A percentile compares a stretch with the other conserved stretches of the same genome.
Conservation (phyloP, 2,329 filamentous ascomycete genomes). For the Penicillium sp. region DNA sequence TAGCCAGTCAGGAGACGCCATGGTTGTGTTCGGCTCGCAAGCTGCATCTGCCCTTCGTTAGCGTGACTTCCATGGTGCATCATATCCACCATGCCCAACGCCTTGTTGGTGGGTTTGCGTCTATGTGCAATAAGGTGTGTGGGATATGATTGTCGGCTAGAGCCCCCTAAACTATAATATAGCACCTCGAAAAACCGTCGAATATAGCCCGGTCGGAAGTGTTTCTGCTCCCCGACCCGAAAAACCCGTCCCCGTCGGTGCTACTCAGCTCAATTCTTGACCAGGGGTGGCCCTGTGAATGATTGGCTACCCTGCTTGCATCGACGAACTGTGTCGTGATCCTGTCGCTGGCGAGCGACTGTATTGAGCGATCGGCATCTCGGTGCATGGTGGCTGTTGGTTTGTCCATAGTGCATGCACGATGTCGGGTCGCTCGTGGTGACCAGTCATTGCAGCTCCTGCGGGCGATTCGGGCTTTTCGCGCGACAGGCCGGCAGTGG, state of each 20-base stretch:
- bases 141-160: neutral
- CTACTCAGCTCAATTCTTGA: neutral
- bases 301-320: neutral
- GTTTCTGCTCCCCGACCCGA: neutral
- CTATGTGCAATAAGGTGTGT: conserved; percentile 7
- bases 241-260: neutral
- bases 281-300: neutral
- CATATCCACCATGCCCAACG: neutral
- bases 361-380: neutral
- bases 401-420: conserved; percentile 1
- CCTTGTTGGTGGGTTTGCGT: neutral
- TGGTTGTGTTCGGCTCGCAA: neutral
- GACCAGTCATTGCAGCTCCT: neutral
- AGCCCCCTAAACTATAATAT: neutral
- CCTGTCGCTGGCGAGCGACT: neutral
- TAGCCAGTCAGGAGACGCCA: neutral
- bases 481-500: neutral
- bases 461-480: neutral
- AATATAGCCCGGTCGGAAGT: neutral
- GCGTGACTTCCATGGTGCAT: neutral
- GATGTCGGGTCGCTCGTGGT: neutral
- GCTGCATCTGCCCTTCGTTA: neutral
- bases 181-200: neutral
- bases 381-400: conserved; percentile 4
- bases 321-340: neutral